Conservation (phyloP, 2,329 filamentous ascomycete genomes). For the Aspergillus ochraceus region DNA sequence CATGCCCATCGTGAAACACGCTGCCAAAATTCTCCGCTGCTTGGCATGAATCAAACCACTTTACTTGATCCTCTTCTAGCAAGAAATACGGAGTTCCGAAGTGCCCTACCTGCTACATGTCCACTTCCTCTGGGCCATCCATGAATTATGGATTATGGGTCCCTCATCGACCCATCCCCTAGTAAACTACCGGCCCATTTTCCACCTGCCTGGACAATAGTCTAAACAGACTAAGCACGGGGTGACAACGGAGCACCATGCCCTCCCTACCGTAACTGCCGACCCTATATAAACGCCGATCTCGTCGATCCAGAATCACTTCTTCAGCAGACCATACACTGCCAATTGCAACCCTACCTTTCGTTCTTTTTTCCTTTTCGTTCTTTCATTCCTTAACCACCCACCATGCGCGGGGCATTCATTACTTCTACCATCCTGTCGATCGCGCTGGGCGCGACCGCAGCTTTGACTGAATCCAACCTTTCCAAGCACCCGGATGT, state of each 20-base stretch:
- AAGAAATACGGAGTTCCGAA: background rate
- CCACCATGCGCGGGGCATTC: background rate
- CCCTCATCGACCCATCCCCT: background rate
- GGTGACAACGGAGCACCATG: background rate
- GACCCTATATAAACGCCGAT: background rate
- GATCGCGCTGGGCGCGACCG: slow-evolving; percentile 21
- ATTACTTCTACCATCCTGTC: background rate
- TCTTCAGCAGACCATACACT: background rate
- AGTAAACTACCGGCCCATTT: background rate
- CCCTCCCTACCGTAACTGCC: background rate
- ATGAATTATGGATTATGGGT: background rate
- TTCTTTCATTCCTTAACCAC: background rate
- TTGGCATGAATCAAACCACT: background rate
- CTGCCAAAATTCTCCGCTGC: background rate
- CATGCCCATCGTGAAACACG: background rate
- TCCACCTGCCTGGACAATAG: background rate
- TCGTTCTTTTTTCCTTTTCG: background rate
- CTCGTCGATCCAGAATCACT: background rate
- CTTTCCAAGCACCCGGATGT: slow-evolving; percentile 44
- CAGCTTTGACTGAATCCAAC: slow-evolving; percentile 22
- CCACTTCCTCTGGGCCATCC: too few relatives aligned
- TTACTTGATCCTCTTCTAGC: background rate
- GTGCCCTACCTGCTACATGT: too few relatives aligned
- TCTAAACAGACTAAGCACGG: background rate
- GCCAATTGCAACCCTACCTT: background rate